Base-by-base conservation (phyloP, 2,329 filamentous ascomycete genomes). In the Microdochium paspali region DNA sequence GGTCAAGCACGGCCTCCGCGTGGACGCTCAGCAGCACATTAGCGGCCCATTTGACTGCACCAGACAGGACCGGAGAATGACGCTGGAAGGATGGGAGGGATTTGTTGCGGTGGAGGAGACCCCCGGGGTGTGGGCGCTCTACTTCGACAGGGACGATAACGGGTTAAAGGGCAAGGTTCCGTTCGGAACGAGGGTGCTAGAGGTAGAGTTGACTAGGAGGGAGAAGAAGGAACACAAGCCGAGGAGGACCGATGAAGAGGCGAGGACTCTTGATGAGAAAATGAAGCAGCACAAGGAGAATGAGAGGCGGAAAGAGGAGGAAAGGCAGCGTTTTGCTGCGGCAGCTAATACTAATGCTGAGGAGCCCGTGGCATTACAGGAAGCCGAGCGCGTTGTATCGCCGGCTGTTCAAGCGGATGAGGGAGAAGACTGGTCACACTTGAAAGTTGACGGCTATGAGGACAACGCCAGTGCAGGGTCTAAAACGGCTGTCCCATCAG, bases 21-120 rank as follows among this genome's bases (percentile, higher is more conserved):
- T 59, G 2, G 62, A 63, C 9, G 66, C 72, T 3, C 67, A 74
- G 50, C 58, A 56, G 10, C 62, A 74, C 45, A 55, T 72, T 23
- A 73, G 70, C 0, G 72, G 71, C 2, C 71, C 71, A 0, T 75
- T 71, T 52, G 72, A 77, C 56, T 76, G 72, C 58, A 77, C 73
- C 2, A 63, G 70, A 35, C 71, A 76, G 56, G 73, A 77, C 54
- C 66, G 68, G 12, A 67, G 74, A 32, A 60, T 78, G 55, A 76
- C 67, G 0, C 60, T 76, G 4, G 66, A 71, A 24, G 67, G 65
- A 1, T 75, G 71, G 71, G 72, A 75, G 49, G 72, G 70, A 0
- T 77, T 77, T 52, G 64, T 64, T 10, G 73, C 70, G 1, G 72
- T 75, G 0, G 62, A 70, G 46, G 69, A 72, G 43, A 64, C 64